Evolutionary conservation across 208 protist genomes (phyloP).

Genomic region (Leishmania arabica): DNA sequence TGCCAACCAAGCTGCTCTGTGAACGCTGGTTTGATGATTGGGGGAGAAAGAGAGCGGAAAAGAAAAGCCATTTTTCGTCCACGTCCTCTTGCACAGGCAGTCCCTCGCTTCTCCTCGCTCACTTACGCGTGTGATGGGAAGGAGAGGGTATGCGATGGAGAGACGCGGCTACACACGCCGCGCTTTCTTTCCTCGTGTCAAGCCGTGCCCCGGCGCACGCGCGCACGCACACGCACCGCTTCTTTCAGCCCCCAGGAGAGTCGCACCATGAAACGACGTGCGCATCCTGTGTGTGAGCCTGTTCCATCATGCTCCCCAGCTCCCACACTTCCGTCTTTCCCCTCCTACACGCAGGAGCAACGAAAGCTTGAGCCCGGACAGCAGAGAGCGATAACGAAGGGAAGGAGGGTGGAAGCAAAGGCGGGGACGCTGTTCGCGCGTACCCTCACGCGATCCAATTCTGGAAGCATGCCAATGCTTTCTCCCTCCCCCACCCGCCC

Average conservation of each 20-base stretch:
- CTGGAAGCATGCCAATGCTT: neutral
- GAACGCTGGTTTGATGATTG: neutral
- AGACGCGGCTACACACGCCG: neutral
- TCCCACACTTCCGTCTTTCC: neutral
- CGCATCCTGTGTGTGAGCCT: neutral
- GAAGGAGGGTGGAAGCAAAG: neutral
- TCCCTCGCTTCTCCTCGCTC: neutral
- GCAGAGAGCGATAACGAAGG: neutral
- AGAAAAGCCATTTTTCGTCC: neutral
- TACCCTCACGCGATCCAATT: neutral
- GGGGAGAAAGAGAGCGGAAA: neutral
- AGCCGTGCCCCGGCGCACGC: neutral
- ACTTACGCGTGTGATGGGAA: neutral
- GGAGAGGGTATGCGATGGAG: neutral
- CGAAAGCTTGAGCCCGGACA: neutral
- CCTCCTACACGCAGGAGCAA: neutral
- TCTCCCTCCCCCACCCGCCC: neutral
- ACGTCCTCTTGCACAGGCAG: neutral
- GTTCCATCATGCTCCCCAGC: neutral
- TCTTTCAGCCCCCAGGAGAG: neutral
- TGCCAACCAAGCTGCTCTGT: neutral
- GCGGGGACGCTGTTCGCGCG: neutral
- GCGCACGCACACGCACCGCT: neutral
- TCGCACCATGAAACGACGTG: neutral
- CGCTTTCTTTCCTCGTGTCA: neutral